phyloP scores from a whole-genome alignment of 805 yeast species.

The Sugiyamaella floridensis region DNA sequence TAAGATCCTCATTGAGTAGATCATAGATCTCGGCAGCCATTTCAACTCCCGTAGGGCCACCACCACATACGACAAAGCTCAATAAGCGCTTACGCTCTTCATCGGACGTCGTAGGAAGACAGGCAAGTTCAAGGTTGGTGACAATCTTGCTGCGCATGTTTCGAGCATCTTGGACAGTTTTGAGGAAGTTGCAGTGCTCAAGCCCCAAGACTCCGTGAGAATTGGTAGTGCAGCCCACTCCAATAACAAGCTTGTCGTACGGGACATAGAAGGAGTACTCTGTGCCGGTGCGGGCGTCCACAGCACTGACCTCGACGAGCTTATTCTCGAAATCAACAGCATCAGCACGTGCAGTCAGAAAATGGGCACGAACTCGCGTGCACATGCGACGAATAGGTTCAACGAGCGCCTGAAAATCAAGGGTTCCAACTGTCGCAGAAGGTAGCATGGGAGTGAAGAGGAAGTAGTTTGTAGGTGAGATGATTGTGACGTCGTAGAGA shows the following conservation, averaged over 20 bases:
- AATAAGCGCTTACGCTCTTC: constrained; percentile 55
- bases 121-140: constrained; percentile 51
- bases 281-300: constrained; percentile 37
- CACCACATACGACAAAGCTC: constrained; percentile 64
- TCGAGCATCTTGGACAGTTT: constrained; percentile 61
- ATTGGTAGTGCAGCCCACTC: constrained; percentile 61
- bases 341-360: constrained; percentile 56
- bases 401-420: constrained; percentile 55
- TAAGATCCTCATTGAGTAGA: constrained; percentile 56
- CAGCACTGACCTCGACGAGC: constrained; percentile 48
- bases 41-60: constrained; percentile 72
- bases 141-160: constrained; percentile 49
- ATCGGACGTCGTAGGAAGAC: constrained; percentile 57
- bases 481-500: constrained; percentile 57
- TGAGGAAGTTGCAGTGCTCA: constrained; percentile 52
- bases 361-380: constrained; percentile 48
- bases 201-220: constrained; percentile 69
- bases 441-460: constrained; percentile 65
- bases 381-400: constrained; percentile 59
- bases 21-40: constrained; percentile 68
- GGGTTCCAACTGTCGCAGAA: constrained; percentile 63
- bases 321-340: constrained; percentile 50
- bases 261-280: constrained; percentile 49
- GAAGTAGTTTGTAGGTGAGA: constrained; percentile 64
- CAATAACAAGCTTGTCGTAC: constrained; percentile 63